A percentile compares a stretch with the other conserved stretches of the same genome.
These are phyloP conservation scores for Rheum nobile DNA, from an alignment of 148 eudicot genomes.

Conservation along the genomic window DNA sequence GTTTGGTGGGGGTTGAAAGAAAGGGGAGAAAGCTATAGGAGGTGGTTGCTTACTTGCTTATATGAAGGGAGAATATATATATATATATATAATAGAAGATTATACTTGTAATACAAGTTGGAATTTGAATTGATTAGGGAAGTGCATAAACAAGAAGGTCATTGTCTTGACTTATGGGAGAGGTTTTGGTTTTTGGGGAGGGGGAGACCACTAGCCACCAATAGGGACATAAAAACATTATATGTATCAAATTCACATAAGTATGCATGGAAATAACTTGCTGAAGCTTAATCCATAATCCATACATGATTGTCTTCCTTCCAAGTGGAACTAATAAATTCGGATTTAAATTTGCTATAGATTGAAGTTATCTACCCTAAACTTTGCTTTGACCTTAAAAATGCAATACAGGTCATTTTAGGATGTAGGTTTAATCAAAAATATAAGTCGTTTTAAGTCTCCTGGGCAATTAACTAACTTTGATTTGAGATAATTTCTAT, in stretches of 20 bases:
- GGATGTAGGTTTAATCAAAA: too few relatives aligned
- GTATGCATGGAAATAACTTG: neutral
- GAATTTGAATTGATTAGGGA: neutral
- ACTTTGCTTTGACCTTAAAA: neutral
- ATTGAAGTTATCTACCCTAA: neutral
- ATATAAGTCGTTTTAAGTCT: too few relatives aligned
- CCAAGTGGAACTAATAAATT: neutral
- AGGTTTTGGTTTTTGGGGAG: neutral
- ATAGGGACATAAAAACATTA: neutral
- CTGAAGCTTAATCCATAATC: neutral
- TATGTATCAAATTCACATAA: neutral
- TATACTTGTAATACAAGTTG: neutral
- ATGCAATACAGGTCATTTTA: too few relatives aligned
- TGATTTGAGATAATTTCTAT: too few relatives aligned
- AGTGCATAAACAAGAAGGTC: neutral
- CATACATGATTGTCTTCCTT: neutral
- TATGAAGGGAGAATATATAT: neutral
- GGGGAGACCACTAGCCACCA: neutral
- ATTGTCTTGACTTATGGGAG: neutral
- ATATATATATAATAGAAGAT: neutral
- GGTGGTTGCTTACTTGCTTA: neutral
- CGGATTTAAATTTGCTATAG: neutral
- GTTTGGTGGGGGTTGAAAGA: constrained; percentile 4
- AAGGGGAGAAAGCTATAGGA: neutral
- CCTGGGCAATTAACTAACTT: too few relatives aligned